A percentile compares a stretch with the other conserved stretches of the same genome.
Conservation (phyloP, 148 eudicot genomes). For the Diospyros kaki region DNA sequence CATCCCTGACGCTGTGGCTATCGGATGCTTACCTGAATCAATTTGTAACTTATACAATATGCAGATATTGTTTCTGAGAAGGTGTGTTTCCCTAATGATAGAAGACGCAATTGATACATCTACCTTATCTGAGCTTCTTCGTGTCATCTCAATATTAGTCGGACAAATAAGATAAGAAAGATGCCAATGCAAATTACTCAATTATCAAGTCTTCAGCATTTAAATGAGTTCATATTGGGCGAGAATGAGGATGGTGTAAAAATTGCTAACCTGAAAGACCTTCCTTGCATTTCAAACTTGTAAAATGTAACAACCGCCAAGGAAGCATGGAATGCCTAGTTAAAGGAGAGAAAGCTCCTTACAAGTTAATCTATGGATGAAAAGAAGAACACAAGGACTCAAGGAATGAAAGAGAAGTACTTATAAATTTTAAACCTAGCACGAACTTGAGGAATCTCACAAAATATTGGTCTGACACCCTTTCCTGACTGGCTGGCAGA, state of each 20-base stretch:
- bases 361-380: neutral
- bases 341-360: constrained; percentile 6
- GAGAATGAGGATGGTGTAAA: neutral
- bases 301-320: neutral
- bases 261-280: constrained; percentile 1
- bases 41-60: neutral
- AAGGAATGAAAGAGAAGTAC: neutral
- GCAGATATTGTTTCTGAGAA: neutral
- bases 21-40: neutral
- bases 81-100: too few relatives aligned
- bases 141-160: constrained; percentile 12
- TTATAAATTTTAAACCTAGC: constrained; percentile 8
- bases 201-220: constrained; percentile 2
- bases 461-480: neutral
- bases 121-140: neutral
- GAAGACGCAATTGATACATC: too few relatives aligned
- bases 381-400: neutral
- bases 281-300: neutral
- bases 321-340: constrained; percentile 9
- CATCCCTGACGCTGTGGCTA: neutral
- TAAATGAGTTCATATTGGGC: neutral
- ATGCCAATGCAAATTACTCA: constrained; percentile 11
- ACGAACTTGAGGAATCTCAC: neutral
- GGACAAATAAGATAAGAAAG: neutral
- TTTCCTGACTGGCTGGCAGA: constrained; percentile 17